These are phyloP conservation scores for Penicillium sp. DNA, from an alignment of 2,329 filamentous ascomycete genomes.

Conservation along the genomic window DNA sequence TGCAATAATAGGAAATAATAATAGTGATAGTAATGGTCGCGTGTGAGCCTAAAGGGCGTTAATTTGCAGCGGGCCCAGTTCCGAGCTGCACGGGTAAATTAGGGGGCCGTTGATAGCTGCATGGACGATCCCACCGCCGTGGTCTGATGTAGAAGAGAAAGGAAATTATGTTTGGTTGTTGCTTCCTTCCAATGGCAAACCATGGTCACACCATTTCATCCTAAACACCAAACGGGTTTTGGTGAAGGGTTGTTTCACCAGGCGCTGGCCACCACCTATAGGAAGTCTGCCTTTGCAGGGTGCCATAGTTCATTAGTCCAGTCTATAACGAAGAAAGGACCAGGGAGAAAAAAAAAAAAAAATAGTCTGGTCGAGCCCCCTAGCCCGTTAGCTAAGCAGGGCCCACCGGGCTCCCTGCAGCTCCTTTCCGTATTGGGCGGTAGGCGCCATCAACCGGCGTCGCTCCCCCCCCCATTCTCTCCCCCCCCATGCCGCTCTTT, in stretches of 20 bases:
- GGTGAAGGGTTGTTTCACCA: too few species aligned
- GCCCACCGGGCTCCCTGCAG: constrained; percentile 27
- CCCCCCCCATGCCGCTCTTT: constrained; percentile 17
- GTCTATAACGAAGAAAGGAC: too few species aligned
- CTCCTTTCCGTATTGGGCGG: constrained; percentile 22
- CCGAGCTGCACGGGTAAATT: constrained; percentile 24
- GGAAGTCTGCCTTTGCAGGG: too few species aligned
- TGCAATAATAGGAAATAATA: not conserved
- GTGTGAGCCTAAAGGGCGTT: constrained; percentile 7
- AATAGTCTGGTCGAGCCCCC: not conserved
- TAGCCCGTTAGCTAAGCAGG: constrained; percentile 21
- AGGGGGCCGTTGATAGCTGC: constrained; percentile 21
- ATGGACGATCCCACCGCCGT: constrained; percentile 18
- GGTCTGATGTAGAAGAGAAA: constrained; percentile 14
- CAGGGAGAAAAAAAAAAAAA: too few species aligned
- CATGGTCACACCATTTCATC: too few species aligned
- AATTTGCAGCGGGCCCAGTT: constrained; percentile 16
- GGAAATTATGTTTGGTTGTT: too few species aligned
- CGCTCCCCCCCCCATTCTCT: constrained; percentile 4
- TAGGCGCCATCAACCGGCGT: constrained; percentile 19
- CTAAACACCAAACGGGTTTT: too few species aligned
- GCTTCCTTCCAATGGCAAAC: too few species aligned
- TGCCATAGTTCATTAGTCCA: too few species aligned
- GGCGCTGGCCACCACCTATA: too few species aligned
- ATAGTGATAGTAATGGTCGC: constrained; percentile 4